Evolutionary conservation across 2,329 filamentous ascomycete species (phyloP).

Genomic region (Fusarium staphyleae): DNA sequence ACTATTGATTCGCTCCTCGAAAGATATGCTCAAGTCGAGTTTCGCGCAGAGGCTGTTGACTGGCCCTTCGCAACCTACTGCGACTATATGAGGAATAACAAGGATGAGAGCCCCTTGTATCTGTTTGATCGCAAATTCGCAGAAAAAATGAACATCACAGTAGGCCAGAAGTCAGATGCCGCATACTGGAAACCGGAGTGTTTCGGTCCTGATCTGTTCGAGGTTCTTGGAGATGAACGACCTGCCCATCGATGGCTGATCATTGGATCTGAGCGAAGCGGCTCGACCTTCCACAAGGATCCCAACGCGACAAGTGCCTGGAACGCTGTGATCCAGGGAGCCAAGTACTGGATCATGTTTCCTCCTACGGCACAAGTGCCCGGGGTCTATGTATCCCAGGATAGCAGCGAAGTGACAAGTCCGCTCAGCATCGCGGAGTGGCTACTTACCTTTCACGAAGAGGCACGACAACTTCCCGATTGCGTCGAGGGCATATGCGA

Average conservation of each 20-base stretch:
- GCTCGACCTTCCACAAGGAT: conserved; percentile 93
- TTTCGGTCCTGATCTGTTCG: conserved; percentile 88
- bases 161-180: conserved; percentile 59
- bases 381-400: conserved; percentile 86
- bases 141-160: conserved; percentile 78
- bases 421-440: conserved; percentile 97
- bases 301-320: conserved; percentile 80
- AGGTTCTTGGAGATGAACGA: conserved; percentile 76
- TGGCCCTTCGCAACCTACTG: conserved; percentile 86
- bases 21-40: conserved; percentile 71
- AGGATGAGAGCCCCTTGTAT: conserved; percentile 89
- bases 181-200: conserved; percentile 83
- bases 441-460: conserved; percentile 86
- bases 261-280: conserved; percentile 83
- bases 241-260: conserved; percentile 95
- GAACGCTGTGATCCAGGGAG: conserved; percentile 90
- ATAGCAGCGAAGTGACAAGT: conserved; percentile 91
- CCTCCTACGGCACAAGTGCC: conserved; percentile 80
- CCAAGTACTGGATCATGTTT: conserved; percentile 99
- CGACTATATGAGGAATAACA: conserved; percentile 79
- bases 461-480: conserved; percentile 76
- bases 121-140: conserved; percentile 89
- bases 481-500: conserved; percentile 87
- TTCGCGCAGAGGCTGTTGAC: conserved; percentile 92
- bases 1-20: conserved; percentile 69